Base-by-base conservation (phyloP, 352 stramenopile species). In the Elongisporangium senticosum region DNA sequence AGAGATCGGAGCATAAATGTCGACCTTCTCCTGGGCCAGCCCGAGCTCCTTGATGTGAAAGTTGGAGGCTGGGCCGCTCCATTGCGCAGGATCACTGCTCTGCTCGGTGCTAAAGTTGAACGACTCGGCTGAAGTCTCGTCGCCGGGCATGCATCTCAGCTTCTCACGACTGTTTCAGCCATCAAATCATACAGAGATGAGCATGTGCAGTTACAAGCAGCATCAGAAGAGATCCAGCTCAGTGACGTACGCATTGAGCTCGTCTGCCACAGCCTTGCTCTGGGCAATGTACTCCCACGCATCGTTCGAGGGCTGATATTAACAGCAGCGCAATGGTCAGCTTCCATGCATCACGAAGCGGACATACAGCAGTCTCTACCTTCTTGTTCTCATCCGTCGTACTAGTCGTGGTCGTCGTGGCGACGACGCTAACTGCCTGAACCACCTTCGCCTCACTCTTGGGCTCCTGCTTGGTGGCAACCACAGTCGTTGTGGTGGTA, bases 31-130 rank as follows among this genome's bases (percentile, higher is more conserved):
- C 49, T 85, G 67, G 26, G 54, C 65, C 2, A 90, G 65, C 17
- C 83, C 80, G n/a, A 93, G 51, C 48, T 90, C 80, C 66, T 90
- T 90, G 11, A 89, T 60, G 56, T 93, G 83, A 63, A 89, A 93
- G 62, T 87, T 89, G 17, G 83, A 90, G 19, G 69, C 75, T 8
- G 83, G 80, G 51, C 74, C 70, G 13, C 72, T 69, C 74, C 72
- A 84, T 7, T 80, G 62, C 40, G 15, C 65, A 11, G 61, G 60
- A n/a, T 72, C 48, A 3, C 19, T 21, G 47, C 19, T 49, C 50
- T 61, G 61, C 0, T 54, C 51, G 0, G n/a, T 54, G 33, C 33
- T 43, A 43, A 43, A 43, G 33, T 43, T 43, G 33, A 43, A 43
- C 33, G 33, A 43, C 33, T 43, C 33, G 33, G 33, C 33, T 10